phyloP scores from a whole-genome alignment of 2,329 filamentous ascomycete genomes.

The Fusarium sarcochroum region DNA sequence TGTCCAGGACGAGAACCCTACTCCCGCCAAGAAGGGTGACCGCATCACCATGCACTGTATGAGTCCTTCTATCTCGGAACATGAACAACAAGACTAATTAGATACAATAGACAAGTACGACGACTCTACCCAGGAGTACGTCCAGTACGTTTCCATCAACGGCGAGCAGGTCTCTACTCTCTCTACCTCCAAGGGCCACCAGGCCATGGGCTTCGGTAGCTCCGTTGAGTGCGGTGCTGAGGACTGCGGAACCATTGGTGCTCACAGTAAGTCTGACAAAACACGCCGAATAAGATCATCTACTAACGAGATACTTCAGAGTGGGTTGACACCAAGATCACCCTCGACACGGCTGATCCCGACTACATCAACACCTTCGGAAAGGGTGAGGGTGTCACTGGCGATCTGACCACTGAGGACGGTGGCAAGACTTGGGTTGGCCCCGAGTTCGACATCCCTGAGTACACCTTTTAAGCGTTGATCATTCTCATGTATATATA shows the following conservation, averaged over 20 bases:
- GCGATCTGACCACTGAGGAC: constrained; percentile 19
- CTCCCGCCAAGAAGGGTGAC: constrained; percentile 29
- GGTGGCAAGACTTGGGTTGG: constrained; percentile 31
- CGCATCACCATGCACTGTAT: constrained; percentile 44
- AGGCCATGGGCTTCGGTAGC: constrained; percentile 59
- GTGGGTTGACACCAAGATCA: constrained; percentile 41
- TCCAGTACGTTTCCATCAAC: constrained; percentile 41
- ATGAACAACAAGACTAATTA: accelerated
- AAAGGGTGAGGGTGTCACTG: constrained; percentile 31
- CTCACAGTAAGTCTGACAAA: constrained; percentile 29
- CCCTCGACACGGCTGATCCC: constrained; percentile 31
- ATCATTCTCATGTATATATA: background rate
- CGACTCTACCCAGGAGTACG: constrained; percentile 30
- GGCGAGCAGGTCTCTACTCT: constrained; percentile 56
- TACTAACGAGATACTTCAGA: constrained; percentile 1
- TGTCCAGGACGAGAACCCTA: constrained; percentile 32
- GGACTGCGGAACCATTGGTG: constrained; percentile 72
- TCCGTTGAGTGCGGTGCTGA: constrained; percentile 76
- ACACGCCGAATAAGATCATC: accelerated
- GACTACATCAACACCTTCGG: constrained; percentile 40
- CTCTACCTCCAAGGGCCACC: constrained; percentile 59
- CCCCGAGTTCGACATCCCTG: constrained; percentile 17
- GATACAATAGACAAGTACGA: constrained; percentile 32
- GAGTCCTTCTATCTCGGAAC: accelerated
- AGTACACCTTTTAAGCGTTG: constrained; percentile 7